A percentile compares a stretch with the other conserved stretches of the same genome.
Evolutionary conservation across 441 rosid genomes (phyloP).

Genomic region (Erodium trifolium): DNA sequence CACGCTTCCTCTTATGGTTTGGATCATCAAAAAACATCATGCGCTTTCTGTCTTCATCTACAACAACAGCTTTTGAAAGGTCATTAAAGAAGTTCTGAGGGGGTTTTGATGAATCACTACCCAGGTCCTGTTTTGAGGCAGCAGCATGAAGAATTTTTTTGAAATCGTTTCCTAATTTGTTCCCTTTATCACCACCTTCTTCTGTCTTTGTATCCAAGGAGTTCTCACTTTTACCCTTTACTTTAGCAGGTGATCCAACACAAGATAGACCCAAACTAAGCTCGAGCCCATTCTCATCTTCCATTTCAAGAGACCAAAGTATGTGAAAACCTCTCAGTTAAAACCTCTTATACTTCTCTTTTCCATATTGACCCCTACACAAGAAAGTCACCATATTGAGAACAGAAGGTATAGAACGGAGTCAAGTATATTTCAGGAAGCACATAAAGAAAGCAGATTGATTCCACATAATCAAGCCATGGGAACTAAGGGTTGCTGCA

Average conservation of each 20-base stretch:
- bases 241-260: background rate
- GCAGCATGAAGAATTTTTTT: background rate
- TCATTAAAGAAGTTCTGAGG: conserved; percentile 72
- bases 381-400: no score
- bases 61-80: conserved; percentile 47
- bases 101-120: conserved; percentile 46
- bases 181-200: conserved; percentile 1
- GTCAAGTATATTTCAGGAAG: no score
- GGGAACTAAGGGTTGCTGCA: no score
- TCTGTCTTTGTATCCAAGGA: conserved; percentile 5
- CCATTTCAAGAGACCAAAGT: no score
- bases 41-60: conserved; percentile 33
- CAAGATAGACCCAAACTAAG: background rate
- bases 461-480: no score
- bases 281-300: background rate
- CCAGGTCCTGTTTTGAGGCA: background rate
- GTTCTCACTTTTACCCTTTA: background rate
- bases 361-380: no score
- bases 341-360: no score
- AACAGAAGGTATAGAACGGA: no score
- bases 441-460: no score
- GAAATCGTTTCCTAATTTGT: conserved; percentile 3
- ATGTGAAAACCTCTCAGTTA: no score
- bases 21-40: conserved; percentile 54
- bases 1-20: conserved; percentile 48